phyloP scores from a whole-genome alignment of 176 grass and related monocot genomes.

The Oryza coarctata region DNA sequence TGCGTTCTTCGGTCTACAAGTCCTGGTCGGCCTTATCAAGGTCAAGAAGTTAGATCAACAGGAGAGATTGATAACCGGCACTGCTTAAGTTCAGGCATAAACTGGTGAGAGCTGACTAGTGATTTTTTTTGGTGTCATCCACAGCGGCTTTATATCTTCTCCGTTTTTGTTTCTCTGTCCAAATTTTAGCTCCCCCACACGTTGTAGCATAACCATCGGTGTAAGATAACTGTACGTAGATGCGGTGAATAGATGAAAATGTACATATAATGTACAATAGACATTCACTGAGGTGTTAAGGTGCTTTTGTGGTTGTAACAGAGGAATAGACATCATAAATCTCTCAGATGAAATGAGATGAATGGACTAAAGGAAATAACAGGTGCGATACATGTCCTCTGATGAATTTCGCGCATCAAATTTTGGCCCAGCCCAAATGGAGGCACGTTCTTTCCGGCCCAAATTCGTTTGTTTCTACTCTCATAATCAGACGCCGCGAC shows the following conservation, averaged over 20 bases:
- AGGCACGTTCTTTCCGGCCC: neutral
- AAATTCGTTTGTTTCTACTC: neutral
- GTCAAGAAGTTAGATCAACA: conserved; percentile 85
- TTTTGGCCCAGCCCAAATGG: neutral
- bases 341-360: neutral
- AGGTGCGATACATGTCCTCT: too few species aligned
- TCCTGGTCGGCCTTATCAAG: conserved; percentile 78
- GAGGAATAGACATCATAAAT: too few species aligned
- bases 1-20: conserved; percentile 81
- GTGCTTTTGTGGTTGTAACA: neutral
- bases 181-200: conserved; percentile 19
- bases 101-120: conserved; percentile 11
- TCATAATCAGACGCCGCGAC: neutral
- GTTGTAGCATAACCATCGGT: conserved; percentile 37
- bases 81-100: conserved; percentile 47
- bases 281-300: neutral
- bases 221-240: conserved; percentile 42
- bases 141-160: neutral
- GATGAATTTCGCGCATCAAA: neutral
- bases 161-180: conserved; percentile 11
- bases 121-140: conserved; percentile 13
- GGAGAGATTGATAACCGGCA: conserved; percentile 94
- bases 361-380: neutral
- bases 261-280: conserved; percentile 57
- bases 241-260: conserved; percentile 32